phyloP scores from a whole-genome alignment of 176 grass and related monocot species.

The Oryza nivara region DNA sequence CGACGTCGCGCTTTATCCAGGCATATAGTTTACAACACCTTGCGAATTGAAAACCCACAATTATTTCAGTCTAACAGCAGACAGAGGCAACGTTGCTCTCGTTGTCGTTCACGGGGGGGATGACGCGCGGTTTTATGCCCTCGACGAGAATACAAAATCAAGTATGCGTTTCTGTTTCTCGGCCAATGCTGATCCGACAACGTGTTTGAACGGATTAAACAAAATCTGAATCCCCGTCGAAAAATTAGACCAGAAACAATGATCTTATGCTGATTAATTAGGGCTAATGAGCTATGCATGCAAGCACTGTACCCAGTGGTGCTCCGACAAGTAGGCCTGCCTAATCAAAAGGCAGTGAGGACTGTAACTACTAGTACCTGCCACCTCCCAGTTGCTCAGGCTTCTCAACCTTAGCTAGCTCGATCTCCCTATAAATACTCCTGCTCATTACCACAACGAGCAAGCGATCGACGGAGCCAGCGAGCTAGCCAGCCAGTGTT shows the following conservation, averaged over 20 bases:
- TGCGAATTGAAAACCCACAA: conserved; percentile 38
- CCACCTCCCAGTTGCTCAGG: conserved; percentile 20
- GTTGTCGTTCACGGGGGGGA: neutral
- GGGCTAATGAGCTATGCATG: neutral
- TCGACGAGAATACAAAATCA: conserved; percentile 17
- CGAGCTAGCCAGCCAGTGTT: neutral
- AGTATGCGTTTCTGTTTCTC: conserved; percentile 28
- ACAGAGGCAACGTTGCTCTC: neutral
- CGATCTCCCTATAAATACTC: conserved; percentile 52
- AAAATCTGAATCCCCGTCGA: neutral
- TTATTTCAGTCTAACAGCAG: conserved; percentile 19
- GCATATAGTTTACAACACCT: conserved; percentile 37
- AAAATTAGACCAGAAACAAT: neutral
- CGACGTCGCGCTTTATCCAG: conserved; percentile 44
- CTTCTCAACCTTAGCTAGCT: neutral
- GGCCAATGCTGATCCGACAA: conserved; percentile 50
- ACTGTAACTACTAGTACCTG: conserved; percentile 28
- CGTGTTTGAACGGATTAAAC: conserved; percentile 32
- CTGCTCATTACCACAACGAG: conserved; percentile 7
- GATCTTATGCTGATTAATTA: conserved; percentile 12
- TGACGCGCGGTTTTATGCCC: conserved; percentile 21
- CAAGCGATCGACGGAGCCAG: conserved; percentile 22
- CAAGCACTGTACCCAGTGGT: conserved; percentile 13
- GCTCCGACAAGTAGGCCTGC: conserved; percentile 49
- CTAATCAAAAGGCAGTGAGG: conserved; percentile 47